These are phyloP conservation scores for Blastobotrys aristatus DNA, from an alignment of 1,139 yeast species.

Conservation along the genomic window DNA sequence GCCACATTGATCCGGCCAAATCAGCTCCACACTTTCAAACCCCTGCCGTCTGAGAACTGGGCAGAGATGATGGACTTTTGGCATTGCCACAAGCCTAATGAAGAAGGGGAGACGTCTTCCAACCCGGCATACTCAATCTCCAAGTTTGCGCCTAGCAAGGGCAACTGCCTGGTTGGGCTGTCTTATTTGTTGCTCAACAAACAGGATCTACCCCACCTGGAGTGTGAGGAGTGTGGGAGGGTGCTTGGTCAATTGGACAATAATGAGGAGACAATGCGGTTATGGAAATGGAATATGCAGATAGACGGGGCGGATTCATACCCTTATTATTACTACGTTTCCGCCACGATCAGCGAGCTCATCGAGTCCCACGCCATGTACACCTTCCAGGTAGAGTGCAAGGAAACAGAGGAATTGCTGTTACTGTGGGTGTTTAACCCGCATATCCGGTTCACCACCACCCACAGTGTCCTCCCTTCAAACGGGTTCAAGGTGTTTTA, in stretches of 20 bases:
- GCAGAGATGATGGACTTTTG: constrained; percentile 89
- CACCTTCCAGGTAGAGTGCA: constrained; percentile 27
- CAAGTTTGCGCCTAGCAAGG: constrained; percentile 43
- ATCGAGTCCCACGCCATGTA: constrained; percentile 36
- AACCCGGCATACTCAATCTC: constrained; percentile 27
- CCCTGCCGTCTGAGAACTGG: constrained; percentile 93
- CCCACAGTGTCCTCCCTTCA: constrained; percentile 22
- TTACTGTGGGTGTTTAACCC: constrained; percentile 56
- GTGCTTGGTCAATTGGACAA: constrained; percentile 20
- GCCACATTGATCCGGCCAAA: constrained; percentile 10
- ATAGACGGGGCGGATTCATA: constrained; percentile 30
- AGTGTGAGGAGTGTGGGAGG: constrained; percentile 18
- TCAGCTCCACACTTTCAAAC: constrained; percentile 33
- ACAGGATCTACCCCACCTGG: constrained; percentile 22
- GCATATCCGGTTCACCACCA: constrained; percentile 39
- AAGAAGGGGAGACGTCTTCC: constrained; percentile 29
- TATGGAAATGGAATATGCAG: constrained; percentile 58
- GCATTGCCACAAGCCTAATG: constrained; percentile 90
- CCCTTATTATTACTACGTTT: constrained; percentile 23
- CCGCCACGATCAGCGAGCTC: constrained; percentile 26
- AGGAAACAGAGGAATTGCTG: constrained; percentile 18
- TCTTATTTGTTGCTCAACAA: constrained; percentile 48
- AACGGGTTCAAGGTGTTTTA: constrained; percentile 44
- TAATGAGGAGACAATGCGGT: constrained; percentile 30
- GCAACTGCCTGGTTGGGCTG: constrained; percentile 51